Conservation (phyloP, 495 filamentous ascomycete genomes). For the Tuber aestivum region DNA sequence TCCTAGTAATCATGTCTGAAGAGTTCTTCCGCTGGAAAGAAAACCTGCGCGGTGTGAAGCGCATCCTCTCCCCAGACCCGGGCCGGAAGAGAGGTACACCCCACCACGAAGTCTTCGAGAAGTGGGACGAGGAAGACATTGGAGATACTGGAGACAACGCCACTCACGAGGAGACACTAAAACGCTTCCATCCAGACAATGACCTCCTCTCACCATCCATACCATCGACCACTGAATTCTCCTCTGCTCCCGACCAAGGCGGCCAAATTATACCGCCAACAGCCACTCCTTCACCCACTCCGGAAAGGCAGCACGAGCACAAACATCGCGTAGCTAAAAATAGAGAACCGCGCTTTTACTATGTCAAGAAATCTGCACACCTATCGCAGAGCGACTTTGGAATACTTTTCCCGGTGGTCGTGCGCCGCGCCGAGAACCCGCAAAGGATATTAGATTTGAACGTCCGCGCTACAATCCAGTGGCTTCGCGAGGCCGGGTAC, state of each 20-base stretch:
- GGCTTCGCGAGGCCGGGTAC: slow-evolving; percentile 33
- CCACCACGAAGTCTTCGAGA: slow-evolving; percentile 33
- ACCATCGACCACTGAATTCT: slow-evolving; percentile 14
- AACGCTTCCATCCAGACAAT: slow-evolving; percentile 16
- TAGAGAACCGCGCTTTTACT: slow-evolving; percentile 55
- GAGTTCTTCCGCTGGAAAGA: slow-evolving; percentile 66
- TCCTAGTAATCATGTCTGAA: slow-evolving; percentile 62
- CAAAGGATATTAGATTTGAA: slow-evolving; percentile 60
- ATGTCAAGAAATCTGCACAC: slow-evolving; percentile 58
- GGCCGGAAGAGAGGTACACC: slow-evolving; percentile 21
- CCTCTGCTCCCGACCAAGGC: background rate
- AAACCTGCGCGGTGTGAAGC: slow-evolving; percentile 57
- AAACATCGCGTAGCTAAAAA: background rate
- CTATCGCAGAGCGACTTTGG: slow-evolving; percentile 72
- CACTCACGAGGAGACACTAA: background rate
- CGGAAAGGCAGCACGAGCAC: background rate
- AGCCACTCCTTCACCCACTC: slow-evolving; percentile 1
- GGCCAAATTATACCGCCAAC: slow-evolving; percentile 24
- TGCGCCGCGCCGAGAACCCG: slow-evolving; percentile 55
- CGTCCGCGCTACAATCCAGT: slow-evolving; percentile 36
- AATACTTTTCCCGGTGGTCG: slow-evolving; percentile 65
- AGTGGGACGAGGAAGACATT: slow-evolving; percentile 13
- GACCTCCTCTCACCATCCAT: slow-evolving; percentile 9
- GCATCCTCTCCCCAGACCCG: slow-evolving; percentile 52
- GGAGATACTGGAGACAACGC: background rate